Evolutionary conservation across 1,284 basidiomycete species (phyloP).

Genomic region (Anthracocystis setariae): DNA sequence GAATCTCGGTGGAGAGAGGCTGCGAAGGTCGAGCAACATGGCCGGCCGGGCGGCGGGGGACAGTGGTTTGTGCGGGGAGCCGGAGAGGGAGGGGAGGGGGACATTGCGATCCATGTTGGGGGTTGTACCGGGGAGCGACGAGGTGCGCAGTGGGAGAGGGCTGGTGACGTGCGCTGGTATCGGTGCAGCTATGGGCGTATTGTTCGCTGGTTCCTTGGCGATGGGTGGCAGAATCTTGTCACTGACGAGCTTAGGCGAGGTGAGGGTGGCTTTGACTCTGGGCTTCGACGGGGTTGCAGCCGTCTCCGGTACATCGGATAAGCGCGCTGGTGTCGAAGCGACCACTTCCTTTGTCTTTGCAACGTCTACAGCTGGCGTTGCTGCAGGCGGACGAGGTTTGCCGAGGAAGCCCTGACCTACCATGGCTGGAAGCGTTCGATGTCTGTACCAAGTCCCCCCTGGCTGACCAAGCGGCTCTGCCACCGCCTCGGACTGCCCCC

Average conservation of each 20-base stretch:
- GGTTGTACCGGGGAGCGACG: conserved; percentile 36
- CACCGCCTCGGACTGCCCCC: neutral
- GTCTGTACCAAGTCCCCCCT: conserved; percentile 36
- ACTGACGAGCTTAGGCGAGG: no score
- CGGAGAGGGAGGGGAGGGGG: conserved; percentile 18
- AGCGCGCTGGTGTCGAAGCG: neutral
- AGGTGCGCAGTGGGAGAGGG: conserved; percentile 29
- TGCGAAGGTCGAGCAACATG: conserved; percentile 28
- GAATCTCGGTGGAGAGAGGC: conserved; percentile 27
- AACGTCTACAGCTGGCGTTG: neutral
- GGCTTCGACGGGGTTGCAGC: neutral
- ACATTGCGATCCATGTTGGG: conserved; percentile 15
- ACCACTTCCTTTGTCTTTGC: neutral
- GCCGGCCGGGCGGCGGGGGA: conserved; percentile 12
- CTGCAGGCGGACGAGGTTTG: conserved; percentile 4
- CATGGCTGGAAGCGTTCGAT: conserved; percentile 39
- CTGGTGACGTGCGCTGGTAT: conserved; percentile 14
- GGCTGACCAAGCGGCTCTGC: conserved; percentile 22
- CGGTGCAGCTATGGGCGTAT: neutral
- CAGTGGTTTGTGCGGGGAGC: conserved; percentile 40
- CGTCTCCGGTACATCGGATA: conserved; percentile 21
- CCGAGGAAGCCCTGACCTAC: conserved; percentile 31
- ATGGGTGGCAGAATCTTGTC: neutral
- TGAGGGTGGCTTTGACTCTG: neutral
- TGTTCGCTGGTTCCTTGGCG: neutral